Conservation (phyloP, 2,329 filamentous ascomycete genomes). For the Fusarium torreyae region DNA sequence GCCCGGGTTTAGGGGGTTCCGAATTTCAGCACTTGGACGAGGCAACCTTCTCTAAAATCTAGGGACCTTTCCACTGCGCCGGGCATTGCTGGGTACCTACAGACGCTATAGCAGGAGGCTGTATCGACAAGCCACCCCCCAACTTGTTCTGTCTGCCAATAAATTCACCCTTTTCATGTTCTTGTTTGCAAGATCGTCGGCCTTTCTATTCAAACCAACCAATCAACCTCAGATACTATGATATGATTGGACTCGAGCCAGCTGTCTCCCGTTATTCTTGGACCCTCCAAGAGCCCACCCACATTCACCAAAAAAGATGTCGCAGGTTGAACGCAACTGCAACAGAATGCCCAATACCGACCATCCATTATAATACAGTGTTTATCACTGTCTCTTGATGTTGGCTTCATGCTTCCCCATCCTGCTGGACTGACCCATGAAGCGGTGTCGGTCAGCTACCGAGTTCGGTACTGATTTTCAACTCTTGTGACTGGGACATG, state of each 20-base stretch:
- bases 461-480: constrained; percentile 41
- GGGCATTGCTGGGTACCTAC: constrained; percentile 18
- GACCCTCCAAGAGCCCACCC: constrained; percentile 18
- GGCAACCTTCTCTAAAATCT: constrained; percentile 26
- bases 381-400: constrained; percentile 20
- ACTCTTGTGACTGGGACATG: constrained; percentile 21
- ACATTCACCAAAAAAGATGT: constrained; percentile 30
- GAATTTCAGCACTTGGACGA: constrained; percentile 11
- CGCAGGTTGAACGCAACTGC: constrained; percentile 29
- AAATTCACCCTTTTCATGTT: constrained; percentile 5
- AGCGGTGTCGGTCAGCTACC: constrained; percentile 41
- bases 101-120: neutral
- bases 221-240: constrained; percentile 15
- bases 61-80: constrained; percentile 24
- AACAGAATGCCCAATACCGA: constrained; percentile 25
- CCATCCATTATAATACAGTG: constrained; percentile 34
- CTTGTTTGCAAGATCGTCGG: constrained; percentile 25
- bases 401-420: neutral
- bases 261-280: constrained; percentile 26
- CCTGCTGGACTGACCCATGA: constrained; percentile 8
- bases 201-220: constrained; percentile 9
- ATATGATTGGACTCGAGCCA: constrained; percentile 22
- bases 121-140: constrained; percentile 19
- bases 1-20: constrained; percentile 19
- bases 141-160: constrained; percentile 10